Percentiles rank a stretch among this genome's conserved stretches.
phyloP scores from a whole-genome alignment of 2,329 filamentous ascomycete genomes.

The Penicillium olsonii region DNA sequence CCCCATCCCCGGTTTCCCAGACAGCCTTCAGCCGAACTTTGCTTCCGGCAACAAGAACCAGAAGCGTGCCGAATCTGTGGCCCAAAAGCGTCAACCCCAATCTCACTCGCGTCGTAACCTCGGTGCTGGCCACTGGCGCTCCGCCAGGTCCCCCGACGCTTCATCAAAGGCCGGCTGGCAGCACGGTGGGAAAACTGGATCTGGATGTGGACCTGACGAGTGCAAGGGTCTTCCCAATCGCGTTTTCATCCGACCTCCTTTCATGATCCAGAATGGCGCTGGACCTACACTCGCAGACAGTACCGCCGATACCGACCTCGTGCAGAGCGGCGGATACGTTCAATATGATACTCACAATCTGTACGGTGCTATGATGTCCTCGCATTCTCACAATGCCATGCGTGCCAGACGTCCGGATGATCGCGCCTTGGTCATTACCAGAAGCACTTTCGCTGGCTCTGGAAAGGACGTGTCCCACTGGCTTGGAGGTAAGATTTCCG shows the following conservation, averaged over 20 bases:
- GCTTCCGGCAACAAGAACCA: constrained; percentile 5
- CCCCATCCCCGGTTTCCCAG: constrained; percentile 67
- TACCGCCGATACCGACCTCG: constrained; percentile 66
- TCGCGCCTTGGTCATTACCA: constrained; percentile 71
- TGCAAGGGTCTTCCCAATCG: constrained; percentile 55
- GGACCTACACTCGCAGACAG: constrained; percentile 51
- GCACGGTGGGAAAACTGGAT: constrained; percentile 51
- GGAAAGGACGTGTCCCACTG: constrained; percentile 31
- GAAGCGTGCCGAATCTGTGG: constrained; percentile 2
- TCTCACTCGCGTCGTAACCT: constrained; percentile 7
- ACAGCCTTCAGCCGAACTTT: constrained; percentile 61
- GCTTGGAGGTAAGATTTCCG: constrained; percentile 8
- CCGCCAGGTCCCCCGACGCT: not conserved
- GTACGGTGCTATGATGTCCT: constrained; percentile 62
- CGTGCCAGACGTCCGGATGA: constrained; percentile 57
- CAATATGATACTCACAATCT: constrained; percentile 77
- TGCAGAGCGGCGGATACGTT: constrained; percentile 61
- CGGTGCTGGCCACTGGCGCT: constrained; percentile 11
- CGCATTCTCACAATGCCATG: constrained; percentile 54
- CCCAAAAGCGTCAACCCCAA: constrained; percentile 9
- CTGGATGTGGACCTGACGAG: constrained; percentile 10
- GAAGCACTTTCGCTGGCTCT: constrained; percentile 73
- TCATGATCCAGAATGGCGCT: constrained; percentile 64
- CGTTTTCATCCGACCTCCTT: constrained; percentile 64
- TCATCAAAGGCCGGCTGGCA: constrained; percentile 7